Percentiles rank a stretch among this genome's conserved stretches.
Conservation (phyloP, 2,329 filamentous ascomycete species). For the Colletotrichum euphorbiae region DNA sequence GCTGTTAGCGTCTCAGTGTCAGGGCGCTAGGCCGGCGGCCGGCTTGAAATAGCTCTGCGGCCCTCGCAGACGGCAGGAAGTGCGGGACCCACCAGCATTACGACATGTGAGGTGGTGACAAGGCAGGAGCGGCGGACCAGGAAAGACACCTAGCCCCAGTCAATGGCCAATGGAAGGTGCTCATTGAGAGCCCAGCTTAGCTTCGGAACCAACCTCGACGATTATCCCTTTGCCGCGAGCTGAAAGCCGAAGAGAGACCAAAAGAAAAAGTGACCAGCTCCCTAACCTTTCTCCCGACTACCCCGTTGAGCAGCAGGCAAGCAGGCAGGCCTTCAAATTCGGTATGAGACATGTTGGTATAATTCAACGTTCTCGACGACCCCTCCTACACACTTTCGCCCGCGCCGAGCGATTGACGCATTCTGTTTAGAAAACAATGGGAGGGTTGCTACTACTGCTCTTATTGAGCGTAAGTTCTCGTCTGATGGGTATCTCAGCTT, state of each 20-base stretch:
- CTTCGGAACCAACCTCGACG: slow-evolving; percentile 32
- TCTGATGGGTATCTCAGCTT: slow-evolving; percentile 21
- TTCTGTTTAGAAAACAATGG: slow-evolving; percentile 47
- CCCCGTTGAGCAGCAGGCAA: not conserved
- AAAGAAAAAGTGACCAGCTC: slow-evolving; percentile 1
- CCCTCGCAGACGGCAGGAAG: slow-evolving; percentile 10
- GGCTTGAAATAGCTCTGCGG: slow-evolving; percentile 6
- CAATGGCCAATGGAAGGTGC: slow-evolving; percentile 31
- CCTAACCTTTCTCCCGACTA: not conserved
- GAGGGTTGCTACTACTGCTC: slow-evolving; percentile 54
- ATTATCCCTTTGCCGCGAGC: slow-evolving; percentile 34
- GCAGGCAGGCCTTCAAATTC: slow-evolving; percentile 5
- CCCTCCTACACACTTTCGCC: slow-evolving; percentile 5
- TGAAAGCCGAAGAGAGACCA: slow-evolving; percentile 13
- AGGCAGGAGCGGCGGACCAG: slow-evolving; percentile 3
- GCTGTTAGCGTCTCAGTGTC: not conserved
- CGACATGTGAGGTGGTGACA: no score
- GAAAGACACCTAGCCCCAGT: not conserved
- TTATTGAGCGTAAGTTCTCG: slow-evolving; percentile 53
- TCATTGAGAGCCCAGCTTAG: slow-evolving; percentile 29
- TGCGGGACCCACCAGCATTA: slow-evolving; percentile 32
- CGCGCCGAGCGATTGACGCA: slow-evolving; percentile 18
- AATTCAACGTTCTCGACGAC: slow-evolving; percentile 19
- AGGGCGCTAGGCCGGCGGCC: slow-evolving; percentile 3
- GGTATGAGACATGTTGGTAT: slow-evolving; percentile 33